Base-by-base conservation (phyloP, 2,329 filamentous ascomycete species). In the Colletotrichum nymphaeae region DNA sequence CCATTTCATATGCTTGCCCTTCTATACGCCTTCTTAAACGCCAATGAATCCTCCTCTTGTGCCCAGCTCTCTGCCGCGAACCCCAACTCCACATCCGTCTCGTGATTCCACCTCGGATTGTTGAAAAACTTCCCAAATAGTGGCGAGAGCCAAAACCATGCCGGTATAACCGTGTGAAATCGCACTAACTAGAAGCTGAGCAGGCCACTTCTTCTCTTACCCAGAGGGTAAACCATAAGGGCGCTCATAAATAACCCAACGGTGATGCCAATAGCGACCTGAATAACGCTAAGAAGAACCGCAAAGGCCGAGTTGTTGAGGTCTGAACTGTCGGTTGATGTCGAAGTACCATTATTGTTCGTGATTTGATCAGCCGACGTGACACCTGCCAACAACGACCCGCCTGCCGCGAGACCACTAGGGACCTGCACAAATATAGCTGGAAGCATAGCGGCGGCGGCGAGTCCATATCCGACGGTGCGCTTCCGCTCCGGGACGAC, bases 371-470 rank as follows among this genome's bases (percentile, higher is more conserved):
- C 85, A 0, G 91, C 90, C 6, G 85, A 87, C 5, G 84, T 85
- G 67, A 93, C 82, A 19, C 91, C 90, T 8, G 88, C 87, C 5
- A 92, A 80, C 22, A 92, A 82, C 16, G 89, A 90, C 1, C 90
- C 90, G 32, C 86, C 86, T 0, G 89, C 89, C 4, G 90, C 90
- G n/a, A 92, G 82, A 32, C 90, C 89, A 24, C 88, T 90, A 0
- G 90, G 90, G 30, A 92, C 90, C 75, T 91, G 90, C 2, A 92
- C 89, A 75, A 97, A 97, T 75, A 98, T 97, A 5, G 93, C 95
- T 0, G 95, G 95, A 11, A 98, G 84, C 87, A 98, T 94, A 1
- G 94, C 93, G 0, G 94, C 94, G 0, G 95, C 95, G 0, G 95
- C 95, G 2, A 97, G 89, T 1, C 93, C 93, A 80, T 95, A 95